Evolutionary conservation across 2,329 filamentous ascomycete genomes (phyloP).

Genomic region (Pseudonectria foliicola): DNA sequence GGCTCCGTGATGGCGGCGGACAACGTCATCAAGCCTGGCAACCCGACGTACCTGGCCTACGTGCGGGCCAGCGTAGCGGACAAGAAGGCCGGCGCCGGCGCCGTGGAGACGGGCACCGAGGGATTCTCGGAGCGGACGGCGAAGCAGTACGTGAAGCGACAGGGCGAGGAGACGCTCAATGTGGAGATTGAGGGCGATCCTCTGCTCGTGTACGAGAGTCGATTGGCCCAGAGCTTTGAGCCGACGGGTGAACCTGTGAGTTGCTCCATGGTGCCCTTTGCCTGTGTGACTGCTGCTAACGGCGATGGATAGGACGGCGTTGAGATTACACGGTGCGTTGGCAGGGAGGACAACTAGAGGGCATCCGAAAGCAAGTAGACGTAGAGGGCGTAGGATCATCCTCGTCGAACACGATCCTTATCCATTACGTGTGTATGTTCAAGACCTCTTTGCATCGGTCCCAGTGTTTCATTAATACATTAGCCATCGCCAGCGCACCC

Average conservation of each 20-base stretch:
- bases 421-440: too few relatives aligned
- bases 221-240: slow-evolving; percentile 57
- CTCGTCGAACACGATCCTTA: too few relatives aligned
- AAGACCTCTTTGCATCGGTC: too few relatives aligned
- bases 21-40: slow-evolving; percentile 65
- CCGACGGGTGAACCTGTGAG: slow-evolving; percentile 59
- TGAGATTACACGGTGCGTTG: slow-evolving; percentile 56
- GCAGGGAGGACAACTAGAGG: slow-evolving; percentile 16
- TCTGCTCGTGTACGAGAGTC: slow-evolving; percentile 58
- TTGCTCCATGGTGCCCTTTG: too few relatives aligned
- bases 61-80: slow-evolving; percentile 57
- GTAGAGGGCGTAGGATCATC: too few relatives aligned
- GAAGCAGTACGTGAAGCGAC: slow-evolving; percentile 50
- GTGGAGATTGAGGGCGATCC: slow-evolving; percentile 47
- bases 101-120: slow-evolving; percentile 25
- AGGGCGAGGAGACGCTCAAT: slow-evolving; percentile 33
- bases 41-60: slow-evolving; percentile 64
- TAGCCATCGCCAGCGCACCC: too few relatives aligned
- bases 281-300: slow-evolving; percentile 11
- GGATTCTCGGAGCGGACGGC: slow-evolving; percentile 36
- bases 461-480: too few relatives aligned
- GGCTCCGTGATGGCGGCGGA: slow-evolving; percentile 62
- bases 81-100: slow-evolving; percentile 39
- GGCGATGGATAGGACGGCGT: slow-evolving; percentile 48
- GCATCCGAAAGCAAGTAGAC: neutral